Conservation (phyloP, 441 rosid genomes). For the Jatropha multifida region DNA sequence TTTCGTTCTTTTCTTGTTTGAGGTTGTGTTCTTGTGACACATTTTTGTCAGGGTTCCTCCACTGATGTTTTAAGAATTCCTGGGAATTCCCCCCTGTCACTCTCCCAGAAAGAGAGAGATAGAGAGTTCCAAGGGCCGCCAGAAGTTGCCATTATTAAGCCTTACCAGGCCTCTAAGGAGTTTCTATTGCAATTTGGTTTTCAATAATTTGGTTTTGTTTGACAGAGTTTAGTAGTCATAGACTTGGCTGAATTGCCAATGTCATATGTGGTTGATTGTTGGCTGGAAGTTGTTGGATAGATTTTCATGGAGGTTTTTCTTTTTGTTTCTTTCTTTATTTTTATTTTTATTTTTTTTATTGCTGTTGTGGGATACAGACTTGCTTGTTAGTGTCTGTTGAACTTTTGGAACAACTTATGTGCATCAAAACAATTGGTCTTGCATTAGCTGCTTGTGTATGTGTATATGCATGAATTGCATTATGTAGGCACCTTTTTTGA, state of each 20-base stretch:
- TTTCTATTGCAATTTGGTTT: background rate
- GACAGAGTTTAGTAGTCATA: background rate
- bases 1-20: background rate
- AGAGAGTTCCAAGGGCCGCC: background rate
- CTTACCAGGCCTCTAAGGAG: background rate
- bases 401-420: background rate
- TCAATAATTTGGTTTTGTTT: background rate
- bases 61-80: background rate
- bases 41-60: background rate
- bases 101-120: background rate
- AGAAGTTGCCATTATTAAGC: background rate
- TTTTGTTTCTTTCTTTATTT: background rate
- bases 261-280: background rate
- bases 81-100: background rate
- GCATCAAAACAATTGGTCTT: background rate
- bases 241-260: background rate
- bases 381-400: background rate
- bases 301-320: background rate
- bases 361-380: background rate
- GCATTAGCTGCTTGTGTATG: background rate
- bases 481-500: background rate
- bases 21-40: background rate
- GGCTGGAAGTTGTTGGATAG: background rate
- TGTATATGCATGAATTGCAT: background rate
- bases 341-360: too few species aligned